Evolutionary conservation across 352 stramenopile species (phyloP).

Genomic region (Phytophthora multivora): DNA sequence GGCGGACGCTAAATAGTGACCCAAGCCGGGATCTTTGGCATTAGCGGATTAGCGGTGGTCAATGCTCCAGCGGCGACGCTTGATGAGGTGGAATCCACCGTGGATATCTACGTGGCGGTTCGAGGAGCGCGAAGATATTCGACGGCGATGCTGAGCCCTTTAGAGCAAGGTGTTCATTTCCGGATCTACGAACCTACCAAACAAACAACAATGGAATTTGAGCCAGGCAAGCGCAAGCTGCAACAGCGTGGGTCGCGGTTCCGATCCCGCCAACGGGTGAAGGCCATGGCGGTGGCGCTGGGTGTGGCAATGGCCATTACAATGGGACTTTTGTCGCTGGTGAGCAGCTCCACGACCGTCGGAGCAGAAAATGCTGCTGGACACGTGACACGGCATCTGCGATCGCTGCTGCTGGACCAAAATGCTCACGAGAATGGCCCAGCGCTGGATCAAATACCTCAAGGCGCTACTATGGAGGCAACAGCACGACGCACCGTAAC

Average conservation of each 20-base stretch:
- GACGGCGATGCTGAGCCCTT: too few relatives aligned
- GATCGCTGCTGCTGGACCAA: constrained; percentile 1
- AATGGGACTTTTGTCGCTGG: constrained; percentile 20
- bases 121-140: too few relatives aligned
- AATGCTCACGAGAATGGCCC: neutral
- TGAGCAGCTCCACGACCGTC: constrained; percentile 1
- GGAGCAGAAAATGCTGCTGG: neutral
- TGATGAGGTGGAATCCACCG: neutral
- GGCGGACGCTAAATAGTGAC: too few relatives aligned
- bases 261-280: constrained; percentile 5
- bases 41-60: neutral
- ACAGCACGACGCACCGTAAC: neutral
- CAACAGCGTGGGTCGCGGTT: constrained; percentile 1
- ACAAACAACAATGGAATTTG: too few relatives aligned
- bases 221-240: neutral
- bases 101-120: constrained; percentile 9
- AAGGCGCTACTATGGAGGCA: neutral
- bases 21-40: too few relatives aligned
- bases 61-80: constrained; percentile 3
- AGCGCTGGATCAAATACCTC: constrained; percentile 4
- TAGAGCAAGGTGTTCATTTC: too few relatives aligned
- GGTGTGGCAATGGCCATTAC: constrained; percentile 19
- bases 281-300: constrained; percentile 17
- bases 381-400: constrained; percentile 10
- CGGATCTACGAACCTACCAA: too few relatives aligned